Evolutionary conservation across 2,329 filamentous ascomycete species (phyloP), one percentile per base, ranked within the genome.

Genomic region (Fusarium dlaminii): DNA sequence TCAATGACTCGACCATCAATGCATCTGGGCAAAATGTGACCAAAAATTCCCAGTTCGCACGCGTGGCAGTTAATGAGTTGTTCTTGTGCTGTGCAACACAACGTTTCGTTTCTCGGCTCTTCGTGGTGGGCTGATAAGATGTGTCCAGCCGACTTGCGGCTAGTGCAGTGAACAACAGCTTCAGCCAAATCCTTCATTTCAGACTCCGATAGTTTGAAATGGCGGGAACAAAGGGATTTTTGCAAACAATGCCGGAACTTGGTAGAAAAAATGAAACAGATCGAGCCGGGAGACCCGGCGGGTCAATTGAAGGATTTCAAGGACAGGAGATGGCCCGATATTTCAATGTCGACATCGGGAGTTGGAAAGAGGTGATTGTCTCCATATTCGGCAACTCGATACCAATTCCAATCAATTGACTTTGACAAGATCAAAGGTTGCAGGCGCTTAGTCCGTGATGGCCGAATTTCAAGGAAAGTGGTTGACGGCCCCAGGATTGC

Each of bases 331-430:
- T 73, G 57, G 52, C 52, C 62, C 65, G 55, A 76, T 74, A 70
- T 73, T 75, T 71, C 52, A 71, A 78, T 78, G 75, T 78, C 74
- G 77, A 78, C 77, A 78, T 78, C 55, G 60, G 59, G 36, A 71
- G 65, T 63, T 55, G 46, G 43, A 68, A 78, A 76, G 76, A 63
- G 58, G 77, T 75, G 73, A 77, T 78, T 70, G 22, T 49, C 51
- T 64, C 46, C 43, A 29, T 63, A 30, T 29, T 60, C 39, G 48
- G 46, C 17, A 40, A 52, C 42, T 40, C 30, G 6, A 54, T 30
- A 37, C 51, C 29, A 29, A 36, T 64, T 58, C 51, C 56, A 69
- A 48, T 60, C 48, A 67, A 62, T 66, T 52, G 51, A 30, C 30
- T 46, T 49, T 14, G 34, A 8, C 24, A 30, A 51, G 43, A 58